phyloP scores from a whole-genome alignment of 2,329 filamentous ascomycete species.

The Chaetothyriales sp. region DNA sequence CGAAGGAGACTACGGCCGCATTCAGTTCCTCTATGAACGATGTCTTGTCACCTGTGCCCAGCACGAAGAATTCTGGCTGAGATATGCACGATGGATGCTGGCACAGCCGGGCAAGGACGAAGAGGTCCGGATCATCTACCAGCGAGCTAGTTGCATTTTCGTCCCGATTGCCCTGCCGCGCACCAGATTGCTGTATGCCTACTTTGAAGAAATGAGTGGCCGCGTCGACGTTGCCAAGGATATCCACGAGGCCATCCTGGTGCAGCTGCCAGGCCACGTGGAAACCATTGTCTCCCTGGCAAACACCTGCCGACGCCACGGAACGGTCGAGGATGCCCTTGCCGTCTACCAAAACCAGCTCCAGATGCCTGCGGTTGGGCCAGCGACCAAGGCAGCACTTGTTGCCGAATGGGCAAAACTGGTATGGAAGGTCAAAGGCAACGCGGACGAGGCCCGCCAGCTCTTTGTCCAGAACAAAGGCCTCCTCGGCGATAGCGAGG shows the following conservation, averaged over 20 bases:
- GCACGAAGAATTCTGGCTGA: conserved; percentile 96
- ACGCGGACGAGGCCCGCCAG: conserved; percentile 63
- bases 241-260: conserved; percentile 69
- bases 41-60: conserved; percentile 85
- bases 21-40: conserved; percentile 78
- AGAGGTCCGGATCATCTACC: conserved; percentile 82
- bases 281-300: conserved; percentile 82
- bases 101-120: conserved; percentile 69
- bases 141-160: conserved; percentile 70
- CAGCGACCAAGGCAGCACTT: conserved; percentile 71
- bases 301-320: conserved; percentile 71
- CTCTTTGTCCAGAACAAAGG: conserved; percentile 72
- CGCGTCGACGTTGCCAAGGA: conserved; percentile 66
- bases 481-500: conserved; percentile 69
- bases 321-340: conserved; percentile 71
- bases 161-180: conserved; percentile 75
- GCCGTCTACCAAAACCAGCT: conserved; percentile 71
- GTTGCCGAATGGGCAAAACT: conserved; percentile 80
- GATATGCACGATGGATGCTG: conserved; percentile 92
- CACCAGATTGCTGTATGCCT: conserved; percentile 79
- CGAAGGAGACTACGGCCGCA: conserved; percentile 62
- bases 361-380: conserved; percentile 55
- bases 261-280: conserved; percentile 63
- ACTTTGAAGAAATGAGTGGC: conserved; percentile 79
- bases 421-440: conserved; percentile 76